Percentiles rank a stretch among this genome's conserved stretches.
Conservation (phyloP, 192 early-diverging fungal genomes). For the Coemansia asiatica region DNA sequence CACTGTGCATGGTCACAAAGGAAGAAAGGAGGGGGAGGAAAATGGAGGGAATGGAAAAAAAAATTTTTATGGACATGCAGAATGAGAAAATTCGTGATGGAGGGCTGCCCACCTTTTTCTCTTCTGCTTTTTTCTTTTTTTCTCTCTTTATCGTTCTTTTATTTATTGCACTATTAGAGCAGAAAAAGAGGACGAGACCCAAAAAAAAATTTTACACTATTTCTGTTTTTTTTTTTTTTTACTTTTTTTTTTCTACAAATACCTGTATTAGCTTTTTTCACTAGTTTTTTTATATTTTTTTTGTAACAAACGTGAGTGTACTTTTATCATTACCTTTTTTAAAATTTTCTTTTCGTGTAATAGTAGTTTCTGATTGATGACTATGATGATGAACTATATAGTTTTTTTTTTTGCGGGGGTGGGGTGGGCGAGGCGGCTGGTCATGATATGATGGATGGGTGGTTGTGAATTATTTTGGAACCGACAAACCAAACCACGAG, state of each 20-base stretch:
- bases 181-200: conserved; percentile 14
- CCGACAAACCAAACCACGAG: too few species aligned
- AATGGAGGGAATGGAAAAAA: conserved; percentile 11
- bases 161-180: conserved; percentile 10
- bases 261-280: conserved; percentile 11
- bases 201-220: conserved; percentile 2
- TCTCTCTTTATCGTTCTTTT: conserved; percentile 23
- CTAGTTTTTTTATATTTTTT: conserved; percentile 11
- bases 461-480: too few species aligned
- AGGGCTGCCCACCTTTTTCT: conserved; percentile 45
- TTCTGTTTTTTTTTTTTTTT: conserved; percentile 17
- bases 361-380: background rate
- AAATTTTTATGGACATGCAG: conserved; percentile 12
- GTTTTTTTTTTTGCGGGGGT: too few species aligned
- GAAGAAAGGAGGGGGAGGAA: background rate
- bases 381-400: too few species aligned
- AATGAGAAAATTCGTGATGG: conserved; percentile 14
- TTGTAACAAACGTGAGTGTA: conserved; percentile 6
- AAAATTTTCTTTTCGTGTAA: background rate
- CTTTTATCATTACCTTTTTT: background rate
- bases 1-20: background rate
- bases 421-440: too few species aligned
- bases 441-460: too few species aligned
- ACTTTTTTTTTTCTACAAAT: conserved; percentile 2
- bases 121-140: conserved; percentile 40